Evolutionary conservation across 2,329 filamentous ascomycete genomes (phyloP), one percentile per base, ranked within the genome.

Genomic region (Aspergillus amoenus): DNA sequence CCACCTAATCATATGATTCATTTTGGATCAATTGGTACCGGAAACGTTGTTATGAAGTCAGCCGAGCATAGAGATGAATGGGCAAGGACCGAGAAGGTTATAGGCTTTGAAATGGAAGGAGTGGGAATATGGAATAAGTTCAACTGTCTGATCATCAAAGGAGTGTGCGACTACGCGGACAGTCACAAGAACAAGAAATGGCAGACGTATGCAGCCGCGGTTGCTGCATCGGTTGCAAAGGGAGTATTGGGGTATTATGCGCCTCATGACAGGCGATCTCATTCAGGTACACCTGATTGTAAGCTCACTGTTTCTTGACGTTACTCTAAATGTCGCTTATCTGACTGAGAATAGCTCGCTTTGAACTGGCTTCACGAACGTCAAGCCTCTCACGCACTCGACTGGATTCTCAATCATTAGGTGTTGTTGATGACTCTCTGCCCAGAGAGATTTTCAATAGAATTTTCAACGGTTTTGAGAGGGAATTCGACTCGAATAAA

Each of bases 161-260:
- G 62, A 1, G 58, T 61, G 2, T 62, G 58, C 39, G 62, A 62
- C 24, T 63, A 64, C 56, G 61, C 61, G 13, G 62, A 64, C 49
- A 58, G 56, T 13, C 62, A 64, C 37, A 63, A 64, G 55, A 62
- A 59, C 39, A 62, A 64, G 30, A 30, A 43, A 6, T 64, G 62
- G 62, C 62, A 63, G 32, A 30, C 41, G 11, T 64, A 60, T 54
- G 61, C 62, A 5, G 59, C 62, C 37, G 55, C 51, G 4, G 41
- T 34, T 18, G 56, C 41, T 27, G 56, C 56, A 3, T 30, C 50
- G 5, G 49, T 37, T 32, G 55, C 55, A 42, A 57, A 53, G 46
- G 49, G 32, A 24, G 22, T 57, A 7, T n/a, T 57, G 21, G 37
- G 41, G 17, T 11, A 52, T 2, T 56, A 52, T 34, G 24, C 32